These are phyloP conservation scores for Cylindrodendrum hubeiense DNA, from an alignment of 2,329 filamentous ascomycete genomes.

Conservation along the genomic window DNA sequence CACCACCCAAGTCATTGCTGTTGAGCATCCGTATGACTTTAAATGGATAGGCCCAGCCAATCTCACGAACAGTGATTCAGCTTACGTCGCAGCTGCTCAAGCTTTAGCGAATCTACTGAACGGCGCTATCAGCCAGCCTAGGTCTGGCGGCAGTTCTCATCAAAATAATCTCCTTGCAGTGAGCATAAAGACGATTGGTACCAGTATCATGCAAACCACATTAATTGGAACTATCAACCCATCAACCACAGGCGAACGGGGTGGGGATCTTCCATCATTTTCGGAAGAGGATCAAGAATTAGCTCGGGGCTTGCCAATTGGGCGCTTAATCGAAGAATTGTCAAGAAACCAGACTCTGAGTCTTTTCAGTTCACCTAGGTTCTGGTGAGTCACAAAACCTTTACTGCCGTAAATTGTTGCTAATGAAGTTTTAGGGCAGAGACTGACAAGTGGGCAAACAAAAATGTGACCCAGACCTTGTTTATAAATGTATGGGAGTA, in stretches of 20 bases:
- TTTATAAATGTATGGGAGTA: conserved; percentile 4
- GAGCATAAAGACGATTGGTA: background rate
- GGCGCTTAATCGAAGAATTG: background rate
- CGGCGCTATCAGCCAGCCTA: background rate
- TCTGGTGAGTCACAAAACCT: background rate
- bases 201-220: conserved; percentile 3
- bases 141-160: background rate
- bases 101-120: background rate
- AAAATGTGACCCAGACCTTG: background rate
- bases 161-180: background rate
- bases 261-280: background rate
- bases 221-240: background rate
- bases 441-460: background rate
- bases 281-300: background rate
- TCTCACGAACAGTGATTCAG: background rate
- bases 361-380: background rate
- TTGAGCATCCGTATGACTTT: background rate
- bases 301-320: background rate
- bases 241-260: background rate
- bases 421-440: background rate
- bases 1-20: background rate
- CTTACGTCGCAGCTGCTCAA: background rate
- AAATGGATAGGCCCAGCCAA: background rate
- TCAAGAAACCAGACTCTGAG: conserved; percentile 7
- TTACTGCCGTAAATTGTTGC: background rate